These are phyloP conservation scores for Leccinum boreale DNA, from an alignment of 768 basidiomycete genomes.

Conservation along the genomic window DNA sequence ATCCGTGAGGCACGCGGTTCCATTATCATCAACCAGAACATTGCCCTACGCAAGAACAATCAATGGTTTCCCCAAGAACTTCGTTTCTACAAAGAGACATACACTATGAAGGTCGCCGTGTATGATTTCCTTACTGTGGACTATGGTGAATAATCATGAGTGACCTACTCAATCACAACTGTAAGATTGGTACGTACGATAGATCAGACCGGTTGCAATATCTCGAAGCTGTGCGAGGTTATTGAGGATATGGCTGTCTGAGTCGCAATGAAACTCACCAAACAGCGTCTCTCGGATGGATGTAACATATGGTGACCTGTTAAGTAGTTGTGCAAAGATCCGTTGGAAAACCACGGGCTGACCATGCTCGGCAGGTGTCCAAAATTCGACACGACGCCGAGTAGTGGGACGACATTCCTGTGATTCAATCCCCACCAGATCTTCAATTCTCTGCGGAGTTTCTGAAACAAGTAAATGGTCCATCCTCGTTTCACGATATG, in stretches of 20 bases:
- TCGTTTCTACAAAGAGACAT: background rate
- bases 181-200: constrained; percentile 16
- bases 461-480: constrained; percentile 5
- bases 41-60: constrained; percentile 28
- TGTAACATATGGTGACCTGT: background rate
- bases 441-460: constrained; percentile 28
- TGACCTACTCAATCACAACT: background rate
- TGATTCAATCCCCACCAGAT: constrained; percentile 17
- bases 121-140: constrained; percentile 22
- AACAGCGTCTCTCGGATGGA: background rate
- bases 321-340: constrained; percentile 25
- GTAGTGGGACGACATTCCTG: constrained; percentile 30
- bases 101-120: constrained; percentile 40
- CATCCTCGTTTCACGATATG: background rate
- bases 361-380: constrained; percentile 31
- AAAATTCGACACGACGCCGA: constrained; percentile 28
- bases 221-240: constrained; percentile 14
- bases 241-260: background rate
- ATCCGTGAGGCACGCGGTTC: constrained; percentile 44
- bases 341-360: constrained; percentile 32
- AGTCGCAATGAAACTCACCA: constrained; percentile 10
- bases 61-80: background rate
- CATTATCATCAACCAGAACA: constrained; percentile 39
- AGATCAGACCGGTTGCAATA: constrained; percentile 19
- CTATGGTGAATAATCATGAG: constrained; percentile 6